Evolutionary conservation across 2,329 filamentous ascomycete genomes (phyloP).

Genomic region (Penicillium brasilianum): DNA sequence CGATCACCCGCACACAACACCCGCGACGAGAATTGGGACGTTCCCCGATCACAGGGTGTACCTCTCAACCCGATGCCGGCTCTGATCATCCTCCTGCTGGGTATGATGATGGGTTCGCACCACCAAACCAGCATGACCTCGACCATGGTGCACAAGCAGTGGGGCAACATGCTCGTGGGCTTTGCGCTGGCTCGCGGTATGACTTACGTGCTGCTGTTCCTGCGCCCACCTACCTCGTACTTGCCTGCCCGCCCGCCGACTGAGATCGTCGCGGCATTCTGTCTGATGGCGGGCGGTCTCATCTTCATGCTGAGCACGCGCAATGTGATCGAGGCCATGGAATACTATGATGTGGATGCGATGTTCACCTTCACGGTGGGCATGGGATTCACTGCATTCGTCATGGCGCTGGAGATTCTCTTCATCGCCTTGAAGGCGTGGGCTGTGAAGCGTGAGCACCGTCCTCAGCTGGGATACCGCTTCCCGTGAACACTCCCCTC

Average conservation of each 20-base stretch:
- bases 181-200: slow-evolving; percentile 77
- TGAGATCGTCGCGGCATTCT: slow-evolving; percentile 86
- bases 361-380: slow-evolving; percentile 94
- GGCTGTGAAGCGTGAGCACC: slow-evolving; percentile 62
- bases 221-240: slow-evolving; percentile 79
- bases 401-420: slow-evolving; percentile 84
- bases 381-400: slow-evolving; percentile 78
- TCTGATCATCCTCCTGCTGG: slow-evolving; percentile 82
- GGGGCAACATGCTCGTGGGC: slow-evolving; percentile 82
- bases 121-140: slow-evolving; percentile 83
- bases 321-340: slow-evolving; percentile 78
- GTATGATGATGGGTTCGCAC: slow-evolving; percentile 94
- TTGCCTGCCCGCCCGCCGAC: slow-evolving; percentile 85
- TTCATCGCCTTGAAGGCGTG: slow-evolving; percentile 86
- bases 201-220: slow-evolving; percentile 79
- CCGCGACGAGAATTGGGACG: slow-evolving; percentile 58
- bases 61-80: slow-evolving; percentile 89
- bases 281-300: slow-evolving; percentile 81
- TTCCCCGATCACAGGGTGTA: slow-evolving; percentile 71
- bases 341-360: slow-evolving; percentile 76
- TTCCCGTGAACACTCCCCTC: slow-evolving; percentile 30
- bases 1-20: slow-evolving; percentile 45
- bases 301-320: slow-evolving; percentile 90
- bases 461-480: slow-evolving; percentile 37
- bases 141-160: slow-evolving; percentile 91